Percentiles rank a stretch among this genome's conserved stretches.
phyloP scores from a whole-genome alignment of 1,284 basidiomycete species.

The Athelia sp. region DNA sequence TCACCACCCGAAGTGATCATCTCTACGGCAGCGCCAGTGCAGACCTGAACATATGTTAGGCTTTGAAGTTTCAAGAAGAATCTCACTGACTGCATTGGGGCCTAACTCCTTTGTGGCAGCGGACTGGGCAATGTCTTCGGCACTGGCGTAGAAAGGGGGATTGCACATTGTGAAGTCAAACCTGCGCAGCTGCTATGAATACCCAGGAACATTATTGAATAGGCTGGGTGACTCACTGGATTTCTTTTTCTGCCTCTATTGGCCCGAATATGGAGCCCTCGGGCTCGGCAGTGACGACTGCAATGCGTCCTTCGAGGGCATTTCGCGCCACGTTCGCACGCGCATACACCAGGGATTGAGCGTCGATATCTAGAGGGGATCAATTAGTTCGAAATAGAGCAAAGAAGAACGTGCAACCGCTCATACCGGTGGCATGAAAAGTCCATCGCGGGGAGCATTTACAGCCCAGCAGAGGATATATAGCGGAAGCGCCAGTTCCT shows the following conservation, averaged over 20 bases:
- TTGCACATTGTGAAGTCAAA: slow-evolving; percentile 1
- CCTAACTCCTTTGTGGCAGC: neutral
- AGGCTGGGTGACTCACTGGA: slow-evolving; percentile 14
- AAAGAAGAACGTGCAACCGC: neutral
- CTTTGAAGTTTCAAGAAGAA: neutral
- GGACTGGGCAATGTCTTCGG: neutral
- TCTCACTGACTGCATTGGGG: neutral
- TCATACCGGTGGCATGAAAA: slow-evolving; percentile 70
- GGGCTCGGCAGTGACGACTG: slow-evolving; percentile 33
- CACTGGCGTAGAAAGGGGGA: neutral
- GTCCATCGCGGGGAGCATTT: slow-evolving; percentile 47
- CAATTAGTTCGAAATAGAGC: no score
- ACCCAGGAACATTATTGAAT: no score
- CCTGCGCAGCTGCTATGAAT: no score
- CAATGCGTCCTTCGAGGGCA: slow-evolving; percentile 43
- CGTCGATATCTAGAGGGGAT: slow-evolving; percentile 58
- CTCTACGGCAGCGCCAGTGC: slow-evolving; percentile 80
- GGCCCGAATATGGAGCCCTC: slow-evolving; percentile 46
- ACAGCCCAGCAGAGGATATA: slow-evolving; percentile 82
- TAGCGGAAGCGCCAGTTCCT: slow-evolving; percentile 87
- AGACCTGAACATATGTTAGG: slow-evolving; percentile 46
- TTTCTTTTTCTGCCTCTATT: slow-evolving; percentile 23
- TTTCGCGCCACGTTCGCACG: slow-evolving; percentile 52
- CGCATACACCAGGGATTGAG: slow-evolving; percentile 50
- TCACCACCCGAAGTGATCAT: slow-evolving; percentile 90